A percentile compares a stretch with the other conserved stretches of the same genome.
Conservation (phyloP, 805 yeast species). For the Candida silvicultrix region DNA sequence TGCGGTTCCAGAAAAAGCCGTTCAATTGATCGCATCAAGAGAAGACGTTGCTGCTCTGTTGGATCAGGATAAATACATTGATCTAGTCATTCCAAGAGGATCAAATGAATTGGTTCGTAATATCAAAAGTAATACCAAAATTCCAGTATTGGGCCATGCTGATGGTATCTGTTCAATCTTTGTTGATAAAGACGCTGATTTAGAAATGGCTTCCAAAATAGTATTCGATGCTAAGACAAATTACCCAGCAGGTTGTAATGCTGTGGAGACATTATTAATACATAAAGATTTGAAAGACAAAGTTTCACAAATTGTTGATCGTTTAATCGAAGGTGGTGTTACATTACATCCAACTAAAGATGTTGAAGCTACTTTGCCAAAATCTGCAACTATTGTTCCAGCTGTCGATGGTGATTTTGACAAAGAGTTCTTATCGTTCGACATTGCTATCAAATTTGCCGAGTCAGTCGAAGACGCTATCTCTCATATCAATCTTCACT, state of each 20-base stretch:
- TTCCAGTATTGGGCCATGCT: slow-evolving; percentile 97
- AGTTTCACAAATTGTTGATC: slow-evolving; percentile 31
- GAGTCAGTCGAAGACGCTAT: slow-evolving; percentile 66
- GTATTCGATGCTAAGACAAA: slow-evolving; percentile 87
- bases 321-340: slow-evolving; percentile 59
- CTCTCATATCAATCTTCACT: slow-evolving; percentile 78
- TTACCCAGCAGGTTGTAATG: slow-evolving; percentile 99
- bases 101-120: slow-evolving; percentile 84
- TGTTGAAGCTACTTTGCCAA: slow-evolving; percentile 26
- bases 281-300: slow-evolving; percentile 35
- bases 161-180: slow-evolving; percentile 94
- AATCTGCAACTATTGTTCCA: slow-evolving; percentile 28
- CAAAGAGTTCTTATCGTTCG: slow-evolving; percentile 78
- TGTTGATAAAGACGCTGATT: slow-evolving; percentile 71
- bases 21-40: slow-evolving; percentile 84
- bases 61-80: slow-evolving; percentile 83
- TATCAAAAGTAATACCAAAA: slow-evolving; percentile 83
- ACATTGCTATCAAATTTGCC: slow-evolving; percentile 68
- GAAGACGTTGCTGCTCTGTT: slow-evolving; percentile 84
- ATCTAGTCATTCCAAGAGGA: slow-evolving; percentile 97
- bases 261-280: slow-evolving; percentile 81
- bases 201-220: slow-evolving; percentile 69
- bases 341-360: slow-evolving; percentile 61
- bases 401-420: slow-evolving; percentile 67
- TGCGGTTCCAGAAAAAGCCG: slow-evolving; percentile 70